Conservation (phyloP, 2,329 filamentous ascomycete genomes). For the Neofusicoccum cordaticola region DNA sequence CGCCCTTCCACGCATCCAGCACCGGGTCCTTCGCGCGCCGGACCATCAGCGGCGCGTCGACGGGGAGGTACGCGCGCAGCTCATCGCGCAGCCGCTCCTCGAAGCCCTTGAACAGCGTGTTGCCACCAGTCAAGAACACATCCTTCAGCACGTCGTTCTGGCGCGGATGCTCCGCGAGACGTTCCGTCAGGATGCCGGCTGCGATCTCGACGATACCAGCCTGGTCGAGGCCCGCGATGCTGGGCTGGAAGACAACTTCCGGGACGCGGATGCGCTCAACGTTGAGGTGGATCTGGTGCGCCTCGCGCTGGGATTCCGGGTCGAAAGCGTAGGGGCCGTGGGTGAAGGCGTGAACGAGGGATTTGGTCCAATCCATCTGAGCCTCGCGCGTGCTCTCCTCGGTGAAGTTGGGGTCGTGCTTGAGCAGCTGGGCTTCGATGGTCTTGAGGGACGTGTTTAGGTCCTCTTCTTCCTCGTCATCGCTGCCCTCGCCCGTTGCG, state of each 20-base stretch:
- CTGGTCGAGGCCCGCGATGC: constrained; percentile 89
- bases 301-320: constrained; percentile 72
- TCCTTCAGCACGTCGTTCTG: constrained; percentile 74
- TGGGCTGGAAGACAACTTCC: constrained; percentile 88
- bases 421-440: constrained; percentile 80
- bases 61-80: constrained; percentile 68
- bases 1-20: constrained; percentile 90
- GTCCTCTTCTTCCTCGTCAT: constrained; percentile 92
- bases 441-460: constrained; percentile 68
- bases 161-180: constrained; percentile 58
- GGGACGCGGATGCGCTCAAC: constrained; percentile 93
- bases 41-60: constrained; percentile 64
- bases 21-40: constrained; percentile 72
- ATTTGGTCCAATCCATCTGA: constrained; percentile 93
- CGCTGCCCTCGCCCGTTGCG: constrained; percentile 73
- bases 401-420: constrained; percentile 83
- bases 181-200: constrained; percentile 82
- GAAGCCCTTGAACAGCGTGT: constrained; percentile 81
- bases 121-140: constrained; percentile 92
- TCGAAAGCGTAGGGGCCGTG: constrained; percentile 87
- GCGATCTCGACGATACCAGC: constrained; percentile 91
- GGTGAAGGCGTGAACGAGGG: constrained; percentile 82
- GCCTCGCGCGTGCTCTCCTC: constrained; percentile 91
- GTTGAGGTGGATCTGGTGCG: constrained; percentile 89
- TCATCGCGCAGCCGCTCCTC: constrained; percentile 76